These are phyloP conservation scores for Fusarium paranaense DNA, from an alignment of 2,329 filamentous ascomycete species.

Conservation along the genomic window DNA sequence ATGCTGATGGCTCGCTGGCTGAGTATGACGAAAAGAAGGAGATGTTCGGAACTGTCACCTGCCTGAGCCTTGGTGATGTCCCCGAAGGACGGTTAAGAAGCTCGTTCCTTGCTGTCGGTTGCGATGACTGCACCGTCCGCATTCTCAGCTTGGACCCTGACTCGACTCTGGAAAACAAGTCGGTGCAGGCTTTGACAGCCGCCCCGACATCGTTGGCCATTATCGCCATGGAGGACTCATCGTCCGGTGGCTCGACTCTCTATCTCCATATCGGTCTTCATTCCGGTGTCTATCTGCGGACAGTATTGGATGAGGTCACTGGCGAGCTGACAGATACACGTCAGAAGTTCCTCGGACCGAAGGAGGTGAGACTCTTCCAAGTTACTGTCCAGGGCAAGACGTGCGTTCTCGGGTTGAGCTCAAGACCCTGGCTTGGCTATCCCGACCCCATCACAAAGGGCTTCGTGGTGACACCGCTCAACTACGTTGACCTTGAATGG, in stretches of 20 bases:
- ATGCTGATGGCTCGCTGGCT: slow-evolving; percentile 87
- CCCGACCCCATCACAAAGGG: slow-evolving; percentile 87
- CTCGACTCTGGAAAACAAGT: slow-evolving; percentile 91
- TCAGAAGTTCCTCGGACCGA: slow-evolving; percentile 92
- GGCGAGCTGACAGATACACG: slow-evolving; percentile 95
- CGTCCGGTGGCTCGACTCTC: slow-evolving; percentile 85
- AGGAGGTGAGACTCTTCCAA: slow-evolving; percentile 88
- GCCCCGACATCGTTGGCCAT: slow-evolving; percentile 90
- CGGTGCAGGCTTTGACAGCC: slow-evolving; percentile 91
- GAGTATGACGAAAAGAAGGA: slow-evolving; percentile 96
- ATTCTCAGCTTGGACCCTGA: slow-evolving; percentile 92
- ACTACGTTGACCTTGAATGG: slow-evolving; percentile 89
- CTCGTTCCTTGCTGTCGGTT: slow-evolving; percentile 94
- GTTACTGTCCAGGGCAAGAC: slow-evolving; percentile 89
- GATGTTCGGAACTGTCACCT: slow-evolving; percentile 95
- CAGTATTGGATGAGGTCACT: slow-evolving; percentile 93
- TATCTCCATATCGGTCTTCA: slow-evolving; percentile 97
- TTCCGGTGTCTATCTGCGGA: slow-evolving; percentile 95
- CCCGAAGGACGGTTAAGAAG: slow-evolving; percentile 90
- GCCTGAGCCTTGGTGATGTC: slow-evolving; percentile 91
- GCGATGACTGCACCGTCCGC: slow-evolving; percentile 95
- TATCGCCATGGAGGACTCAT: slow-evolving; percentile 95
- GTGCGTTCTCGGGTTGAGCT: slow-evolving; percentile 90
- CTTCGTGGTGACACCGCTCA: slow-evolving; percentile 92
- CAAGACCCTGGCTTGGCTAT: slow-evolving; percentile 96